Base-by-base conservation (phyloP, 2,329 filamentous ascomycete genomes). In the Pochonia chlamydosporia region DNA sequence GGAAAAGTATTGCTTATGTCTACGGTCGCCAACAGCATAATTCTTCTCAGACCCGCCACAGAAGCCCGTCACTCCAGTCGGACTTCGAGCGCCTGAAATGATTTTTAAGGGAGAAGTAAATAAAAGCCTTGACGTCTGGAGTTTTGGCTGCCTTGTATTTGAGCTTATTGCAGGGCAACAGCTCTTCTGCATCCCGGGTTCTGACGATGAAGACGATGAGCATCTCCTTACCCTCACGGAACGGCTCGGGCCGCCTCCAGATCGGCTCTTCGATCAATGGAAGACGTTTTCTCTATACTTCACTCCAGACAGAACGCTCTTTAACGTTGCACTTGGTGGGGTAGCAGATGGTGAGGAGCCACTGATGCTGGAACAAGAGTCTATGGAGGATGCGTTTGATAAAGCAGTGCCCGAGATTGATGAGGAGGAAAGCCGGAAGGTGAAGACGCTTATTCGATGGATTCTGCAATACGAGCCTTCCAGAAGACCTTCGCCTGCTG, bases 391-490 rank as follows among this genome's bases (percentile, higher is more conserved):
- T 14, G 4, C 46, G 24, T 60, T 63, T 45, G 56, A 59, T 43
- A 10, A 52, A 43, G 56, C 54, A n/a, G 26, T 20, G 3, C 56
- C 54, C 3, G 55, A 60, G 10, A 3, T 60, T 25, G 50, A 52
- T 10, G 45, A 59, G 48, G 55, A 56, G 18, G 59, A 65, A 37
- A 54, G 54, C 2, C 11, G 21, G 10, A 42, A 51, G 26, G 50
- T 59, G 3, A 64, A 63, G 50, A 26, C 26, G 33, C 54, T 65
- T 13, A 52, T 66, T 45, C 53, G 59, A 30, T 33, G 58, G 42
- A 62, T 63, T 46, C 45, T 66, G 48, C 57, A 61, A 24, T 66
- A 65, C 36, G 57, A 64, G 52, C 56, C 59, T 5, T 49, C 40
- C 14, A 56, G 62, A 37, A 46, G 63, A 43, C 61, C 59, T 18